Conservation (phyloP, 2,329 filamentous ascomycete genomes). For the Ceratocystis albifundus region DNA sequence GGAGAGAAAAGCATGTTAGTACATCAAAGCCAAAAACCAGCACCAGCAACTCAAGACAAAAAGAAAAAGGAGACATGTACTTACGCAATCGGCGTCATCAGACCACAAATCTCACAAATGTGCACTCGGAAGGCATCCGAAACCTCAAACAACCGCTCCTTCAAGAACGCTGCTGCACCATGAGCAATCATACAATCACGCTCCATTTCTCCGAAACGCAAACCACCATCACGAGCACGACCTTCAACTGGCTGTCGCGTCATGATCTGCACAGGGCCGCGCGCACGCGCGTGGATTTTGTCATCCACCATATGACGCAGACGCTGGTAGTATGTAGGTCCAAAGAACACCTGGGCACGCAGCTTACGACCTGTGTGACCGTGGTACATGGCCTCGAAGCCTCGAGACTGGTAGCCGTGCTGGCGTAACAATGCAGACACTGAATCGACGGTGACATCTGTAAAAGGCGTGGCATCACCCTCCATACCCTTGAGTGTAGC, state of each 20-base stretch:
- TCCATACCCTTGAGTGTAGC: conserved; percentile 87
- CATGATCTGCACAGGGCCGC: conserved; percentile 92
- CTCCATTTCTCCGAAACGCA: conserved; percentile 99
- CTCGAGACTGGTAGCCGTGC: conserved; percentile 90
- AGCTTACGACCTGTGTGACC: conserved; percentile 93
- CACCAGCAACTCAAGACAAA: background rate
- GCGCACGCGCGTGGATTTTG: conserved; percentile 98
- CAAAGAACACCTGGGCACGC: conserved; percentile 88
- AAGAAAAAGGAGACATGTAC: conserved; percentile 34
- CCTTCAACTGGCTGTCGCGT: conserved; percentile 95
- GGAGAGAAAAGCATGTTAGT: conserved; percentile 27
- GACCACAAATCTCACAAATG: conserved; percentile 93
- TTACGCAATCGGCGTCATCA: conserved; percentile 99
- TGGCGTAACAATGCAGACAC: conserved; percentile 76
- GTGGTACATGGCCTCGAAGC: conserved; percentile 98
- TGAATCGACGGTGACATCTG: conserved; percentile 90
- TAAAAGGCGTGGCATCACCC: conserved; percentile 95
- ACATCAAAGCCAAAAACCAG: conserved; percentile 7
- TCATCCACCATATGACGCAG: conserved; percentile 99
- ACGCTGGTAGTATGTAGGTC: conserved; percentile 97
- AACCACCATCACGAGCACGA: conserved; percentile 92
- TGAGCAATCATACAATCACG: conserved; percentile 99
- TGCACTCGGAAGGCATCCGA: conserved; percentile 97
- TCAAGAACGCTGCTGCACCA: conserved; percentile 89
- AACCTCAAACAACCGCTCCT: conserved; percentile 93